phyloP scores from a whole-genome alignment of 768 basidiomycete genomes.

The Omphalotus guepiniiformis region DNA sequence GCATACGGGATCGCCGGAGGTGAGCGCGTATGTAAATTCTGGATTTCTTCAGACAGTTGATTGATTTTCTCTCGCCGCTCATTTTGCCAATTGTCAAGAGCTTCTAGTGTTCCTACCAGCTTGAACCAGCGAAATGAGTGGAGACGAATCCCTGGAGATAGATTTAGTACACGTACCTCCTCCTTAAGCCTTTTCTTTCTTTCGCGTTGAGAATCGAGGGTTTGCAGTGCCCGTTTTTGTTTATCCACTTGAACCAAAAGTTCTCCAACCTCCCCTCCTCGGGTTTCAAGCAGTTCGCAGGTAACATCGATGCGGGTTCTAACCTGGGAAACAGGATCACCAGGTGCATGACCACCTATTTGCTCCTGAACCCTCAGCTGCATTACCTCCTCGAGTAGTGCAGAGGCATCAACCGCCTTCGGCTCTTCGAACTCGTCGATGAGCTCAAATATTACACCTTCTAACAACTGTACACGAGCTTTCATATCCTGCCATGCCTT shows the following conservation, averaged over 20 bases:
- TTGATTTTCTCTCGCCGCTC: conserved; percentile 1
- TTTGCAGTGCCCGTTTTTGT: not conserved
- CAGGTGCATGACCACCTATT: too few relatives aligned
- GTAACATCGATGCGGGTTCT: not conserved
- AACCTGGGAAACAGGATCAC: too few relatives aligned
- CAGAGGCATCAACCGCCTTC: not conserved
- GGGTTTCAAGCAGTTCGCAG: not conserved
- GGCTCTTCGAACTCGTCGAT: conserved; percentile 2
- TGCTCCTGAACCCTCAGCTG: not conserved
- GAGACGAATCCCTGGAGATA: not conserved
- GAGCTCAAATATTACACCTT: not conserved
- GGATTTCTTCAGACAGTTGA: not conserved
- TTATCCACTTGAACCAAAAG: not conserved
- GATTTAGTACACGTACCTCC: not conserved
- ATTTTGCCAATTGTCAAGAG: not conserved
- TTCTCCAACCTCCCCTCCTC: not conserved
- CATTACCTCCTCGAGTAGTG: not conserved
- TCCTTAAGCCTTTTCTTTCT: not conserved
- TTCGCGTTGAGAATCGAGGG: not conserved
- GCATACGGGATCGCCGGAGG: not conserved
- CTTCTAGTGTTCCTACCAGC: not conserved
- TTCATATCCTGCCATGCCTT: not conserved
- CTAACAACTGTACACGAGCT: not conserved
- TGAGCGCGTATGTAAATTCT: conserved; percentile 1
- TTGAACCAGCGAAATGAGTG: not conserved